These are phyloP conservation scores for Puccinia novopanici DNA, from an alignment of 1,284 basidiomycete species.

Conservation along the genomic window DNA sequence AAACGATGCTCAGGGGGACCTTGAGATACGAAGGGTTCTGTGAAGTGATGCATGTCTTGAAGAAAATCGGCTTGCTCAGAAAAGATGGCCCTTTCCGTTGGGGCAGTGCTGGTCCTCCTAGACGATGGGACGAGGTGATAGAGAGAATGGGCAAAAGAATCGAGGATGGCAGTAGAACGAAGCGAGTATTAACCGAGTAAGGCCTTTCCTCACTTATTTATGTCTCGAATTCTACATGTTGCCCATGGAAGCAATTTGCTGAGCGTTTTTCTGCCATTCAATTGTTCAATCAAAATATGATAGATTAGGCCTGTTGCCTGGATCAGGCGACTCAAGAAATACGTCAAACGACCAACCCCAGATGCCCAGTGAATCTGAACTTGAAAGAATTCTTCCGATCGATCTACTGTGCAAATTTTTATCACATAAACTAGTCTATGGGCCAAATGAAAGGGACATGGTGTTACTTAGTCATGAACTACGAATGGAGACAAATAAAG, in stretches of 20 bases:
- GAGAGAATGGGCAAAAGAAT: conserved; percentile 55
- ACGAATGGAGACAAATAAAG: conserved; percentile 64
- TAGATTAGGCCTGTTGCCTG: conserved; percentile 60
- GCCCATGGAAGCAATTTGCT: not conserved
- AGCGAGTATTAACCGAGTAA: conserved; percentile 60
- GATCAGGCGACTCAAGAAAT: conserved; percentile 35
- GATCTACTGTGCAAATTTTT: conserved; percentile 78
- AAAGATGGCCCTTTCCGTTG: conserved; percentile 3
- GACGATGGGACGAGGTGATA: conserved; percentile 55
- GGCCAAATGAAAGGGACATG: conserved; percentile 75
- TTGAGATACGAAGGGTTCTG: conserved; percentile 86
- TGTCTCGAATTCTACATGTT: too few species aligned
- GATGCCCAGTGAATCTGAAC: conserved; percentile 63
- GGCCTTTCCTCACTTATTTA: conserved; percentile 23
- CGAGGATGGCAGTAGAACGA: conserved; percentile 51
- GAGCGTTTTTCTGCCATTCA: not conserved
- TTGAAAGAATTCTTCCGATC: conserved; percentile 66
- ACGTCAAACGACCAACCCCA: conserved; percentile 52
- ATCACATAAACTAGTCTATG: conserved; percentile 73
- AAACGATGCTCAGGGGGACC: conserved; percentile 80
- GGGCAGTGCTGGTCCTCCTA: conserved; percentile 31
- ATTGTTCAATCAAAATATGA: not conserved
- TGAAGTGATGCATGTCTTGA: conserved; percentile 73
- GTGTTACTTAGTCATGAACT: conserved; percentile 85
- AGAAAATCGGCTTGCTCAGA: conserved; percentile 70